These are phyloP conservation scores for Kalaharituber pfeilii DNA, from an alignment of 2,329 filamentous ascomycete species.

Conservation along the genomic window DNA sequence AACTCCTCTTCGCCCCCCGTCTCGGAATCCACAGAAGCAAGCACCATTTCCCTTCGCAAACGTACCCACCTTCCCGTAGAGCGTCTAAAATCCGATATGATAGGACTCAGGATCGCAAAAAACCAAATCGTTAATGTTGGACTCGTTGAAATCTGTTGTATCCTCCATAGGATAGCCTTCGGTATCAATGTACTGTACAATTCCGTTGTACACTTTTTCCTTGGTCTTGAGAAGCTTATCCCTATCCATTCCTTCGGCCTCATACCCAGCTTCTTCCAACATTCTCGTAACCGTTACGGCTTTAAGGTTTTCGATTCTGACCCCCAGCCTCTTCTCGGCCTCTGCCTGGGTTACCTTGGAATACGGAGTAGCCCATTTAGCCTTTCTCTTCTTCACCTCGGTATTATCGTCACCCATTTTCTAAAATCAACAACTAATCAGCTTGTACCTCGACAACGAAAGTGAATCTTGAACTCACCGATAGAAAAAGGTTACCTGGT, in stretches of 20 bases:
- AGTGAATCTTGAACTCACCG: too few species aligned
- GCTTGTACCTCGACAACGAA: not conserved
- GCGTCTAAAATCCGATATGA: slow-evolving; percentile 6
- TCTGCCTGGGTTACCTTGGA: slow-evolving; percentile 2
- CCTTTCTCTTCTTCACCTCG: slow-evolving; percentile 6
- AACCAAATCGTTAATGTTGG: slow-evolving; percentile 8
- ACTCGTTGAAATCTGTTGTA: slow-evolving; percentile 1
- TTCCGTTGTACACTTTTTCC: not conserved
- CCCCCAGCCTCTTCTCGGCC: slow-evolving; percentile 7
- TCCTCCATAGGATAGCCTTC: not conserved
- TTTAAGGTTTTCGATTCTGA: not conserved
- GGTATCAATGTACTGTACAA: not conserved
- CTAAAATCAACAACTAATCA: not conserved
- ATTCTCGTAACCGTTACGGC: not conserved
- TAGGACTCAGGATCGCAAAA: slow-evolving; percentile 4
- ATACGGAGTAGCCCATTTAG: slow-evolving; percentile 8
- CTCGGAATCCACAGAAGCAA: slow-evolving; percentile 1
- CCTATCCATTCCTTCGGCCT: not conserved
- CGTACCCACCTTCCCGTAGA: slow-evolving; percentile 1
- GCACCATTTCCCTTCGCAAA: slow-evolving; percentile 5
- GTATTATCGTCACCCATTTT: slow-evolving; percentile 6
- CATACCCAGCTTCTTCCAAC: not conserved
- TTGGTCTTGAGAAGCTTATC: not conserved
- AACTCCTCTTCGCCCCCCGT: slow-evolving; percentile 2
- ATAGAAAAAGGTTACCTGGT: too few species aligned